Conservation (phyloP, 2,329 filamentous ascomycete genomes). For the Diaporthe caulivora region DNA sequence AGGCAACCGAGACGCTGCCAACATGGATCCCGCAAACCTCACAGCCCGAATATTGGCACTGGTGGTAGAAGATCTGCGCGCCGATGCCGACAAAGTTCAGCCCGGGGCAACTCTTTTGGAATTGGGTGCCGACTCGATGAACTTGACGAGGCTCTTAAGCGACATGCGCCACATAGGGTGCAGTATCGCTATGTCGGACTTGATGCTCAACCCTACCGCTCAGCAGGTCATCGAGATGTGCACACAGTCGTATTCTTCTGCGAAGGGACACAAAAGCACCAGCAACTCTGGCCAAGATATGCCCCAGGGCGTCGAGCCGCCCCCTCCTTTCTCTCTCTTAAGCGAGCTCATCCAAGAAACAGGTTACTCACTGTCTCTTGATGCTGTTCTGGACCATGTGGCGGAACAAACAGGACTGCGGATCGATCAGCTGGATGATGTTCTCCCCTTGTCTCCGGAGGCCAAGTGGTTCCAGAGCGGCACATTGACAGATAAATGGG, state of each 20-base stretch:
- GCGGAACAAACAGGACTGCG: constrained; percentile 1
- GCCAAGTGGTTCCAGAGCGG: constrained; percentile 1
- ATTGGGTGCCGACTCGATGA: constrained; percentile 29
- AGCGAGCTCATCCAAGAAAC: not conserved
- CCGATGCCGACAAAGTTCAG: not conserved
- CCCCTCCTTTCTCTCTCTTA: constrained; percentile 15
- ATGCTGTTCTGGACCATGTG: not conserved
- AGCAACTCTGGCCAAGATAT: not conserved
- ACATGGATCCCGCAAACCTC: not conserved
- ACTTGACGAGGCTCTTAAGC: constrained; percentile 4
- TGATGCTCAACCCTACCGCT: constrained; percentile 18
- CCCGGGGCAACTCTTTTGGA: constrained; percentile 1
- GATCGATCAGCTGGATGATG: constrained; percentile 12
- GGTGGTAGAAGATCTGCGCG: not conserved
- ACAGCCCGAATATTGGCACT: not conserved
- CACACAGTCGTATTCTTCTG: not conserved
- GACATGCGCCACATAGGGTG: not conserved
- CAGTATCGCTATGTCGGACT: constrained; percentile 22
- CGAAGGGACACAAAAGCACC: not conserved
- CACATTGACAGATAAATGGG: not conserved
- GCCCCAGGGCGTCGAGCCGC: not conserved
- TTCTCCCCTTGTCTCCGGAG: not conserved
- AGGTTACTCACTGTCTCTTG: not conserved
- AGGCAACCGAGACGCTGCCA: too few relatives aligned
- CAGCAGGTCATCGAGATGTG: constrained; percentile 16